A percentile compares a stretch with the other conserved stretches of the same genome.
Conservation (phyloP, 2,329 filamentous ascomycete species). For the Daldinia eschscholtzii region DNA sequence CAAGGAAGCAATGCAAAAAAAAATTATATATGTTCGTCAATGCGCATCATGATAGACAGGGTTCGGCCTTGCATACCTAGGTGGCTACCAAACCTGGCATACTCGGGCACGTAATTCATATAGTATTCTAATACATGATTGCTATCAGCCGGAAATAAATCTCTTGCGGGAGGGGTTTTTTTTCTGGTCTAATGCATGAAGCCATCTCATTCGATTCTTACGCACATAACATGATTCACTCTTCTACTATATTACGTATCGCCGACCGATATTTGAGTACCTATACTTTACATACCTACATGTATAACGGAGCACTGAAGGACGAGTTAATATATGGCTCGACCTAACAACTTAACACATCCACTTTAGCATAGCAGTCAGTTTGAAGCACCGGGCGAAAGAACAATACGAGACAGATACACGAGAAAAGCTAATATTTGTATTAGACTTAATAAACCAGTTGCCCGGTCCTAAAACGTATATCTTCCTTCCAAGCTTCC, state of each 20-base stretch:
- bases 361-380: background rate
- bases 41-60: conserved; percentile 4
- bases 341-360: background rate
- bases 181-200: background rate
- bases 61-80: background rate
- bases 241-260: background rate
- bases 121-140: conserved; percentile 2
- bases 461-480: conserved; percentile 27
- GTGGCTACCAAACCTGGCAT: background rate
- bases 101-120: background rate
- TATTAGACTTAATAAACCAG: conserved; percentile 34
- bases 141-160: background rate
- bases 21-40: background rate
- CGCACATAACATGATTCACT: background rate
- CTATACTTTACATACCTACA: background rate
- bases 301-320: background rate
- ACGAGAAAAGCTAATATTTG: conserved; percentile 28
- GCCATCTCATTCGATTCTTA: background rate
- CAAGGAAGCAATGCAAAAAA: conserved; percentile 5
- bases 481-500: conserved; percentile 18
- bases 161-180: background rate
- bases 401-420: background rate
- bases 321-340: background rate
- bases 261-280: background rate
- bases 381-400: background rate